A percentile compares a stretch with the other conserved stretches of the same genome.
phyloP scores from a whole-genome alignment of 306 rosid species.

The Quercus ilex region DNA sequence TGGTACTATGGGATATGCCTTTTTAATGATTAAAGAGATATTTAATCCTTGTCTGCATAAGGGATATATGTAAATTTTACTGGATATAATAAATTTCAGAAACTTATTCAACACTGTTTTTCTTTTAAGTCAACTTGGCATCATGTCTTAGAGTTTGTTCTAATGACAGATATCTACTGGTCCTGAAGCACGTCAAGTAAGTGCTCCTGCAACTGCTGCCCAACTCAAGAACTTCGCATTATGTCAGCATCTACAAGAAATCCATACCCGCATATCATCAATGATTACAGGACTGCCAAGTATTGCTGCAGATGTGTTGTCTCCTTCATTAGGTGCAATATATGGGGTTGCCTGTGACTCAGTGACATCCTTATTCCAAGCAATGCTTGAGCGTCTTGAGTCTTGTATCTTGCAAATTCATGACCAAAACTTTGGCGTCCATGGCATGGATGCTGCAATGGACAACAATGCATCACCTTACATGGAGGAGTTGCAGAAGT shows the following conservation, averaged over 20 bases:
- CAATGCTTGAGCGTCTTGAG: conserved; percentile 95
- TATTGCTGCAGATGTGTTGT: conserved; percentile 87
- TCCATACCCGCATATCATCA: conserved; percentile 67
- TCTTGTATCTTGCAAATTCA: conserved; percentile 92
- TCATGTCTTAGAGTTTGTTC: conserved; percentile 15
- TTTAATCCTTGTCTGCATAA: background rate
- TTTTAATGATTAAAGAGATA: too few relatives aligned
- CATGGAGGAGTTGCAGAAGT: conserved; percentile 96
- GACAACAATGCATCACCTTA: conserved; percentile 94
- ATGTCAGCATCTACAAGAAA: conserved; percentile 94
- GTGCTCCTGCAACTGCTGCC: conserved; percentile 85
- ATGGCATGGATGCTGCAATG: conserved; percentile 90
- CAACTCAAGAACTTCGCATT: conserved; percentile 85
- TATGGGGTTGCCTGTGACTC: conserved; percentile 97
- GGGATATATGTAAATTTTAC: background rate
- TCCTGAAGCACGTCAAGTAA: conserved; percentile 94
- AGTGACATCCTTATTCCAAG: conserved; percentile 83
- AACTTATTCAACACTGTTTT: conserved; percentile 8
- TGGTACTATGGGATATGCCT: too few relatives aligned
- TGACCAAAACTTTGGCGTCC: conserved; percentile 80
- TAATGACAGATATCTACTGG: conserved; percentile 87
- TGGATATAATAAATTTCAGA: background rate
- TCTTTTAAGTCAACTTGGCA: background rate
- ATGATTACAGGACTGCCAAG: conserved; percentile 70
- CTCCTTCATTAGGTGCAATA: conserved; percentile 83